Evolutionary conservation across 2,329 filamentous ascomycete genomes (phyloP).

Genomic region (Tolypocladium paradoxum): DNA sequence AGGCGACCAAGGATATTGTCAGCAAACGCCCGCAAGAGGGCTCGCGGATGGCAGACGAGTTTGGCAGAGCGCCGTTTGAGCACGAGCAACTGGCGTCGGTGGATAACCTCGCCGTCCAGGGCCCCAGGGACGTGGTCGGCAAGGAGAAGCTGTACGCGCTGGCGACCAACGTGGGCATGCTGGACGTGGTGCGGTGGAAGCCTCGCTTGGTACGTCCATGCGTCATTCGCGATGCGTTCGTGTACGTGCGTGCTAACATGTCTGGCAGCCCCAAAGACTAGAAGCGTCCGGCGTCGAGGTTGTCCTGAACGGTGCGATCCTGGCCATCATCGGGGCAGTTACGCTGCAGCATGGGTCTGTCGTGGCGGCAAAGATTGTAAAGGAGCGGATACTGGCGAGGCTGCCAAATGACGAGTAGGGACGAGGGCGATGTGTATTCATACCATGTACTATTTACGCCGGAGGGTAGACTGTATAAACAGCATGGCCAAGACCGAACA

Average conservation of each 20-base stretch:
- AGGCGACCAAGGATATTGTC: constrained; percentile 27
- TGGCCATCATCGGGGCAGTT: constrained; percentile 79
- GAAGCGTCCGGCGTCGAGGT: constrained; percentile 60
- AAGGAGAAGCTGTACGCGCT: constrained; percentile 57
- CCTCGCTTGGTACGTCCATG: constrained; percentile 58
- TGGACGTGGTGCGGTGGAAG: constrained; percentile 76
- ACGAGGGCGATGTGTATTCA: constrained; percentile 1
- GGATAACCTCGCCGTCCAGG: constrained; percentile 54
- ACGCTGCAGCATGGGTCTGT: constrained; percentile 79
- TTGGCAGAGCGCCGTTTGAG: constrained; percentile 53
- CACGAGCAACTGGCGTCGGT: constrained; percentile 64
- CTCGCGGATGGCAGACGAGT: constrained; percentile 28
- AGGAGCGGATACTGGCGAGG: constrained; percentile 58
- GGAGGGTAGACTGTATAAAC: constrained; percentile 9
- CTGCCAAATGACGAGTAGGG: constrained; percentile 10
- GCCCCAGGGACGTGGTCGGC: constrained; percentile 51
- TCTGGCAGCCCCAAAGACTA: constrained; percentile 50
- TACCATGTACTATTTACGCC: constrained; percentile 13
- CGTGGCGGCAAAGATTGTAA: constrained; percentile 62
- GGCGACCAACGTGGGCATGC: constrained; percentile 59
- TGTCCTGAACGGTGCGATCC: constrained; percentile 67
- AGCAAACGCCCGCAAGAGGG: constrained; percentile 18
- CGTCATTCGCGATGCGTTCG: not conserved
- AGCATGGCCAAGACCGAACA: not conserved
- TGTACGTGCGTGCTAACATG: constrained; percentile 1